Base-by-base conservation (phyloP, 495 filamentous ascomycete species). In the Pyrenula aspistea region DNA sequence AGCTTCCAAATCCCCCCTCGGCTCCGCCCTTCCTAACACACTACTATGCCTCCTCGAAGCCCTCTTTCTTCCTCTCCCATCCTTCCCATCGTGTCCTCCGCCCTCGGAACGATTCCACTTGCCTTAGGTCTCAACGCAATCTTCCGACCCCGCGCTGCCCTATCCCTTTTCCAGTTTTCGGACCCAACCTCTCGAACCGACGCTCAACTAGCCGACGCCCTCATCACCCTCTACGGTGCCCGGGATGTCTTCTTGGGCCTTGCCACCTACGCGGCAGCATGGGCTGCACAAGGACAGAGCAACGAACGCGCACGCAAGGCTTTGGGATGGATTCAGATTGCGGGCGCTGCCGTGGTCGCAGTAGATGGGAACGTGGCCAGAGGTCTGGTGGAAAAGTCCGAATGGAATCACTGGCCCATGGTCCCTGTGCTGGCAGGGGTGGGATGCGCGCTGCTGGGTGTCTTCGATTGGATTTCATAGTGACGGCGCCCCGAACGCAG, bases 371-470 rank as follows among this genome's bases (percentile, higher is more conserved):
- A 55, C 10, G 65, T 80, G 2, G 74, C 71, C 31, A 69, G 65
- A 59, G 63, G 42, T 2, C 61, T 72, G 53, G 31, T 42, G 31
- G 50, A 24, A 24, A 59, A 67, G 24, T 77, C 76, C 21, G 62
- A 80, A 58, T 75, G 74, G 78, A 73, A 69, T 62, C 80, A 82
- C 61, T 83, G 77, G 76, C 70, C 73, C 2, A 80, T 81, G 68
- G 77, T 73, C 19, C 75, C 74, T 10, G 53, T 75, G 53, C 54
- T 76, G 23, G 58, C 63, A 15, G 57, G 61, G 12, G 60, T 74
- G 49, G 75, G 73, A 23, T 61, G 55, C 51, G 31, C 69, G 62
- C 57, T 71, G 56, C 23, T 68, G 54, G 68, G 62, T 12, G 23
- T 61, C 2, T 61, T 65, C 51, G 62, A 67, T 60, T 15, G 60